Percentiles rank a stretch among this genome's conserved stretches.
Conservation (phyloP, 2,329 filamentous ascomycete genomes). For the Dissoconium aciculare region DNA sequence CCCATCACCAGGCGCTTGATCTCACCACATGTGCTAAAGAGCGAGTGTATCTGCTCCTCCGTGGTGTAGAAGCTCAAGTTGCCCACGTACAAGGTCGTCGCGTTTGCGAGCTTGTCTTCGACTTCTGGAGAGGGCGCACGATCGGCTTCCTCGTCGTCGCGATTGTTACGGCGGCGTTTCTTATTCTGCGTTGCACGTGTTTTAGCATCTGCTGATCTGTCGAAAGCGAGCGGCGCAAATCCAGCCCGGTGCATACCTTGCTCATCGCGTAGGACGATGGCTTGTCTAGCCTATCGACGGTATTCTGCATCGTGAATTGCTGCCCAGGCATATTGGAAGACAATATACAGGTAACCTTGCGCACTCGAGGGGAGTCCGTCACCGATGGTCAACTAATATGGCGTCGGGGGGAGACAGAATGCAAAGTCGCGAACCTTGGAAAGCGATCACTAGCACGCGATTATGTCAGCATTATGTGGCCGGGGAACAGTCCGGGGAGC, state of each 20-base stretch:
- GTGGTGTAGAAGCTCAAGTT: conserved; percentile 76
- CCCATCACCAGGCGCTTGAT: conserved; percentile 98
- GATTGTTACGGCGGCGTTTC: conserved; percentile 48
- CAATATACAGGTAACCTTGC: too few species aligned
- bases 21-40: conserved; percentile 56
- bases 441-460: too few species aligned
- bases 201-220: too few species aligned
- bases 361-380: too few species aligned
- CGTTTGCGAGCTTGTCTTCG: conserved; percentile 68
- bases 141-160: conserved; percentile 36
- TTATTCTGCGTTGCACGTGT: conserved; percentile 59
- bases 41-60: conserved; percentile 93
- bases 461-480: too few species aligned
- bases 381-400: too few species aligned
- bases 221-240: too few species aligned
- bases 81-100: conserved; percentile 92
- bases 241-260: conserved; percentile 45
- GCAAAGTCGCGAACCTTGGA: too few species aligned
- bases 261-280: conserved; percentile 85
- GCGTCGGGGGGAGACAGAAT: too few species aligned
- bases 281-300: conserved; percentile 81
- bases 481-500: too few species aligned
- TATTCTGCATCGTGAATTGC: conserved; percentile 40
- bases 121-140: conserved; percentile 39
- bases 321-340: conserved; percentile 1